These are phyloP conservation scores for Tetrahymena malaccensis DNA, from an alignment of 73 alveolate species.

Conservation along the genomic window DNA sequence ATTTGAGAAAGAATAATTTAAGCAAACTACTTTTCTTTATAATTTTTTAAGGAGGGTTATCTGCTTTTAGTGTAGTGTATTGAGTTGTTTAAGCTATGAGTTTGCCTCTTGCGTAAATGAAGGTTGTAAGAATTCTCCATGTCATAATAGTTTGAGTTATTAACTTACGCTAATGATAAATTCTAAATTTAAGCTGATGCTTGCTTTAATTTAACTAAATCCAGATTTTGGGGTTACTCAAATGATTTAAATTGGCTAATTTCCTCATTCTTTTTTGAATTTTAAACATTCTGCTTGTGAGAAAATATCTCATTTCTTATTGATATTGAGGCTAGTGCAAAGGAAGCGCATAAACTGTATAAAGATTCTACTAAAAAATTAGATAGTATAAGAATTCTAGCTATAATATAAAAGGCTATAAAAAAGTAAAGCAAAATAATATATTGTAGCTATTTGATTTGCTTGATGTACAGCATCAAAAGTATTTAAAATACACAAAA, in stretches of 20 bases:
- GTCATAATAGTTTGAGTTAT: background rate
- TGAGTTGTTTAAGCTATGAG: background rate
- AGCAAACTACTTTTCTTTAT: background rate
- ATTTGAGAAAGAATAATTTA: background rate
- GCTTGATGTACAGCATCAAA: background rate
- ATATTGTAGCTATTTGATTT: background rate
- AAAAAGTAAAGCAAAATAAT: background rate
- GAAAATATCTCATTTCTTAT: background rate
- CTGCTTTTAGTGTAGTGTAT: background rate
- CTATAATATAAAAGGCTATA: background rate
- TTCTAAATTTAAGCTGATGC: background rate
- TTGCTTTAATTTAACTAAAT: background rate
- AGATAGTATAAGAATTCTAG: background rate
- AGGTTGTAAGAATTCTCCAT: background rate
- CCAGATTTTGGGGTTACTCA: background rate
- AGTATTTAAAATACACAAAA: background rate
- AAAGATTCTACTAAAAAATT: background rate
- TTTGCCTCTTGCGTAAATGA: background rate
- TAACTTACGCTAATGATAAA: background rate
- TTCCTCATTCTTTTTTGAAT: background rate
- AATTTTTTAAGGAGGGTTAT: background rate
- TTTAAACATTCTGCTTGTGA: background rate
- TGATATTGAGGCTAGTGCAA: background rate
- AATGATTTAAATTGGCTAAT: background rate
- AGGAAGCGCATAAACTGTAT: background rate